Percentiles rank a stretch among this genome's conserved stretches.
Conservation (phyloP, 768 basidiomycete species). For the Tylopilus vinaceipallidus region DNA sequence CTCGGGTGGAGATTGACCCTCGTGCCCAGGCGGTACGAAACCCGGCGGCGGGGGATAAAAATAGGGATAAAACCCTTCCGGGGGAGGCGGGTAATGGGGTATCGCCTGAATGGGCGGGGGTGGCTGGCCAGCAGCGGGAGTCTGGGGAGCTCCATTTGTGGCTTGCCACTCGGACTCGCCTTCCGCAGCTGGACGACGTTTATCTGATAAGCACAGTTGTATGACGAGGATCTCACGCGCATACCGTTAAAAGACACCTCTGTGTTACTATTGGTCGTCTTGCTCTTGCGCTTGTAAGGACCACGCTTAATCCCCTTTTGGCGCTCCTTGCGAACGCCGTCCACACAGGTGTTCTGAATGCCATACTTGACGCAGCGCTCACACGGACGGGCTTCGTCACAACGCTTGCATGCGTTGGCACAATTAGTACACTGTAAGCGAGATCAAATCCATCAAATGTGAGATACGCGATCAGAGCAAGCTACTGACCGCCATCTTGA, state of each 20-base stretch:
- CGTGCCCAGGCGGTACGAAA: conserved; percentile 38
- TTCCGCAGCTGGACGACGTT: conserved; percentile 14
- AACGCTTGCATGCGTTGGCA: conserved; percentile 55
- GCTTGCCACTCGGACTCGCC: conserved; percentile 37
- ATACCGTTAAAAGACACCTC: conserved; percentile 24
- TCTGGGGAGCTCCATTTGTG: conserved; percentile 20
- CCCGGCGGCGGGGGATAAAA: conserved; percentile 42
- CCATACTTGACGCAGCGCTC: conserved; percentile 65
- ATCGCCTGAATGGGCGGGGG: conserved; percentile 28
- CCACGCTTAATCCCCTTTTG: conserved; percentile 60
- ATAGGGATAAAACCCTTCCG: conserved; percentile 45
- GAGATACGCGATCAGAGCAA: neutral
- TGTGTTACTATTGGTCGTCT: conserved; percentile 23
- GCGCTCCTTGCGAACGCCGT: conserved; percentile 63
- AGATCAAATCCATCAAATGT: conserved; percentile 3
- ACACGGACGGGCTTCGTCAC: conserved; percentile 59
- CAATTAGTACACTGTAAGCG: conserved; percentile 50
- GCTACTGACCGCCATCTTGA: conserved; percentile 55
- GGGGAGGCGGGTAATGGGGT: conserved; percentile 34
- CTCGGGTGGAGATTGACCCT: conserved; percentile 35
- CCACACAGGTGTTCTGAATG: conserved; percentile 52
- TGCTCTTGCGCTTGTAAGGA: conserved; percentile 54
- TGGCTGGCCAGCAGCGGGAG: conserved; percentile 16
- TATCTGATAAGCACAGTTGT: conserved; percentile 10
- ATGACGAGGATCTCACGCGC: conserved; percentile 7